Base-by-base conservation (phyloP, 2,329 filamentous ascomycete species). In the Talaromyces sp. region DNA sequence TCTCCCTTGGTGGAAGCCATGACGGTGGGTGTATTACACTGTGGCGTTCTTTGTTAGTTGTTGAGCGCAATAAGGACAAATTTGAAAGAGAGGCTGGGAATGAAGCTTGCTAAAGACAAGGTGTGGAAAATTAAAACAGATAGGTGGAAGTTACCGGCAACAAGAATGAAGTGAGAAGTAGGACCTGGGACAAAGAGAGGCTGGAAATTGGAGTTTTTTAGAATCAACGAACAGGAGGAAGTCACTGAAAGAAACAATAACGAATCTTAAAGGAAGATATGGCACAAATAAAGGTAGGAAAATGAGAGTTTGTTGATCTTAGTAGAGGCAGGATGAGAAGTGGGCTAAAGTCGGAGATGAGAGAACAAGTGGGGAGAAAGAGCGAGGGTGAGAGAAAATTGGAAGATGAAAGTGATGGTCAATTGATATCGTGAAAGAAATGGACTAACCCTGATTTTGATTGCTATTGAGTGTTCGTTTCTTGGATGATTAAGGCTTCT, bases 1-100 rank as follows among this genome's bases (percentile, higher is more conserved):
- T 65, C 64, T 16, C 63, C 63, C 27, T 35, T 56, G 10, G 13
- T 27, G 4, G 52, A 33, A 22, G 64, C 52, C 64, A 65, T 65
- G 47, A 3, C 43, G 11, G 14, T 10, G 41, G 33, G 14, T 7
- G 37, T 60, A 27, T 33, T 13, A 41, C 39, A 54, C 27, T 48
- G 27, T 52, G n/a, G 35, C 10, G 33, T 56, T 22, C 14, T 31
- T 56, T 22, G 52, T 54, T 56, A 62, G 60, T 13, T 11, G 10
- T 22, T 6, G 11, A 37, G 48, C 14, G 52, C n/a, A 39, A 39
- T 31, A 37, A 56, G 22, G 31, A 14, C 13, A 11, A 50, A 16
- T 50, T 3, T 27, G 16, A 31, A 50, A 50, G 47, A 50, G 22
- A 50, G 13, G 14, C 13, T 16, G 13, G 47, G 13, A 27, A 27